phyloP scores from a whole-genome alignment of 306 rosid genomes.

The Acacia acuminata region DNA sequence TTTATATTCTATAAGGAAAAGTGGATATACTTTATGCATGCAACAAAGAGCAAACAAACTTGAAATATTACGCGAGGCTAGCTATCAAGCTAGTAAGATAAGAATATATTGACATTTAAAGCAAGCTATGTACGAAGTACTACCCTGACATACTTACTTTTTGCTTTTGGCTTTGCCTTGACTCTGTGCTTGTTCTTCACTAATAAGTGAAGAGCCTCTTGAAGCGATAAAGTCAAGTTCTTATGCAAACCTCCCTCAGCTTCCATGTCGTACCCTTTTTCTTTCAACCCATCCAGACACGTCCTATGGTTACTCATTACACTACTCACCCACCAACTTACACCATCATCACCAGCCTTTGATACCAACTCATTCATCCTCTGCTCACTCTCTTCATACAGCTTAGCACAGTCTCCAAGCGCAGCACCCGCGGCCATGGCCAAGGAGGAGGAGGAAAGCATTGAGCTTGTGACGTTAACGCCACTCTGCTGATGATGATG shows the following conservation, averaged over 20 bases:
- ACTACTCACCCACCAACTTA: slow-evolving; percentile 52
- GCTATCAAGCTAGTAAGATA: background rate
- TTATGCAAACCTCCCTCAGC: slow-evolving; percentile 15
- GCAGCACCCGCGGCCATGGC: slow-evolving; percentile 24
- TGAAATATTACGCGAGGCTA: background rate
- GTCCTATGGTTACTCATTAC: slow-evolving; percentile 57
- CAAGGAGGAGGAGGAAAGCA: background rate
- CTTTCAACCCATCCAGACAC: slow-evolving; percentile 57
- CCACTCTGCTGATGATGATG: background rate
- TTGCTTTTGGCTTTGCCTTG: slow-evolving; percentile 3
- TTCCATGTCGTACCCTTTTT: slow-evolving; percentile 38
- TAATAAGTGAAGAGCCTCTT: slow-evolving; percentile 48
- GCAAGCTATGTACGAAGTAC: background rate
- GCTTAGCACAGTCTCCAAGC: slow-evolving; percentile 52
- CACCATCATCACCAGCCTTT: slow-evolving; percentile 22
- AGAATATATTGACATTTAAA: background rate
- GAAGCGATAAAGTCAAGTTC: slow-evolving; percentile 48
- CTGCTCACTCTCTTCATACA: slow-evolving; percentile 59
- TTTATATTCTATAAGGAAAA: background rate
- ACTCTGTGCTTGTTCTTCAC: slow-evolving; percentile 12
- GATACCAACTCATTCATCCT: slow-evolving; percentile 40
- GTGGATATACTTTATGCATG: background rate
- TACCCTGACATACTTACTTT: slow-evolving; percentile 16
- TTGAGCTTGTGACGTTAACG: background rate
- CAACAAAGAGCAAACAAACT: background rate